Conservation (phyloP, 2,329 filamentous ascomycete genomes). For the Fusarium aywerte region DNA sequence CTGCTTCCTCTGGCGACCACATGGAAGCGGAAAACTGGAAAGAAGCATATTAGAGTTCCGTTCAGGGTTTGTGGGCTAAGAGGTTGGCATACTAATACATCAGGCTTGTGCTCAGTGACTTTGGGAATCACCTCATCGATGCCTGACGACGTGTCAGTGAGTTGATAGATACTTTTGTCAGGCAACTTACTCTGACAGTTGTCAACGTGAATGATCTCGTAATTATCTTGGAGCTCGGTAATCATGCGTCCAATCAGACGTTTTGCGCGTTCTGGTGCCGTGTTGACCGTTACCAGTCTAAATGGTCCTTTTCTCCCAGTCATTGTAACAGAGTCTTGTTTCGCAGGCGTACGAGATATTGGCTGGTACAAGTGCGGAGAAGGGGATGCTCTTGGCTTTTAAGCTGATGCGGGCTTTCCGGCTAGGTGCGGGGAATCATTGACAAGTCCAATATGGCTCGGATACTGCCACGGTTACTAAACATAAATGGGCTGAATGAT, state of each 20-base stretch:
- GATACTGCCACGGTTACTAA: no score
- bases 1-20: conserved; percentile 9
- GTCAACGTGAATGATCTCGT: conserved; percentile 14
- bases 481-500: no score
- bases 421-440: no score
- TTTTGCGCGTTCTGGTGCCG: conserved; percentile 12
- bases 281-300: conserved; percentile 11
- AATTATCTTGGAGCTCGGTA: conserved; percentile 2
- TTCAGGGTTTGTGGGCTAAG: no score
- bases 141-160: background rate
- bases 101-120: conserved; percentile 8
- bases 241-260: conserved; percentile 16
- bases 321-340: background rate
- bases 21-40: conserved; percentile 15
- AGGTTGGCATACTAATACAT: background rate
- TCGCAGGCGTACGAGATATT: accelerated
- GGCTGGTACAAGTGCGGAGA: background rate
- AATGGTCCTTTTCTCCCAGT: conserved; percentile 8
- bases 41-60: accelerated
- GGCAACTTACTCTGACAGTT: background rate
- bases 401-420: no score
- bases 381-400: background rate
- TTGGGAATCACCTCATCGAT: conserved; percentile 21
- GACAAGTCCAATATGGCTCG: no score
- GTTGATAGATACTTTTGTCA: accelerated